Evolutionary conservation across 176 grass and related monocot genomes (phyloP), one percentile per base, ranked within the genome.

Genomic region (Oryza coarctata): DNA sequence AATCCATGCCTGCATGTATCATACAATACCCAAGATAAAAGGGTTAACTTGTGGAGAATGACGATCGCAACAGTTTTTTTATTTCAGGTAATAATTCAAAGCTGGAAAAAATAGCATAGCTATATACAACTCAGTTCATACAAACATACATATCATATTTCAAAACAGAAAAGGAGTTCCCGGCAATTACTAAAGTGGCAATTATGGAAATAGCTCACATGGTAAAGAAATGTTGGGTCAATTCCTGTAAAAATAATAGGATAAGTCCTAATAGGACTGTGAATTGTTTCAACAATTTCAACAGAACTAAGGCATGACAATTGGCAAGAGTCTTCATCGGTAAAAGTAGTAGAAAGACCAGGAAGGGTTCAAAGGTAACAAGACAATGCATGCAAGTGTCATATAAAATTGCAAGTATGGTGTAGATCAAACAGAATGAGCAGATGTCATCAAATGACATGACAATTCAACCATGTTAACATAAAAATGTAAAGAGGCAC

Each of bases 1-100:
- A 91, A 80, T 94, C 84, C 92, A 94, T 94, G 70, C 92, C 92
- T 94, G 80, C 70, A 75, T 28, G 31, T 12, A 9, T 70, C 50
- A 74, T 58, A 50, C 41, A 68, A 89, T 50, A 60, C 3, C 12
- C 3, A 70, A 43, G 15, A 68, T 18, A 58, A 34, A 61, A 84
- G 12, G 65, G 7, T 70, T 69, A 81, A 9, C 61, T 47, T 68
- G 18, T 13, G 2, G 9, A 71, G 65, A 2, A 60, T 1, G 20
- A 41, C 15, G 33, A 41, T 33, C 3, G 74, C 23, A 22, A 39
- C 18, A 67, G 18, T 41, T 26, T 25, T 31, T 11, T 69, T n/a
- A 9, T 57, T 63, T 9, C 27, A 68, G 68, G 33, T 12, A 76
- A 58, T 55, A 68, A n/a, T 78, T 29, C 29, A 45, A 60, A 44